Conservation (phyloP, 202 grass and related monocot genomes). For the Zoysia matrella region DNA sequence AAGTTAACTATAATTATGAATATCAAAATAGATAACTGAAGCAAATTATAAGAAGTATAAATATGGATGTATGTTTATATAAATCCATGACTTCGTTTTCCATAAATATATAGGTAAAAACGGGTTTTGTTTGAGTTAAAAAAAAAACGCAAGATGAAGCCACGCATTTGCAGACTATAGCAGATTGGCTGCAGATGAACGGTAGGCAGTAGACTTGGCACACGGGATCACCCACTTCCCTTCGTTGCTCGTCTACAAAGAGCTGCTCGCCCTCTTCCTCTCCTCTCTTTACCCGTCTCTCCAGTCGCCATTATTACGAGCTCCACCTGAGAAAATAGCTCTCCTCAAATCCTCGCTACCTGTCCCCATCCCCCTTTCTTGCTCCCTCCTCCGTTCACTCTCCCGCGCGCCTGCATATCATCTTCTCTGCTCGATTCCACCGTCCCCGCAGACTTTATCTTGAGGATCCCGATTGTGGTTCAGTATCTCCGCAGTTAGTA, state of each 20-base stretch:
- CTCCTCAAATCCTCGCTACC: constrained; percentile 12
- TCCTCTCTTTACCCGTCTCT: constrained; percentile 29
- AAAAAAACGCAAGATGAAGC: background rate
- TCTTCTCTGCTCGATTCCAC: constrained; percentile 19
- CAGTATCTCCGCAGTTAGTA: constrained; percentile 17
- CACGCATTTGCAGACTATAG: background rate
- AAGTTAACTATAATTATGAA: background rate
- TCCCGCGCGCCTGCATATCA: background rate
- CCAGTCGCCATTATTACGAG: constrained; percentile 34
- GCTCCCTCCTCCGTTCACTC: background rate
- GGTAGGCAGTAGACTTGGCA: background rate
- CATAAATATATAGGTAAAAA: background rate
- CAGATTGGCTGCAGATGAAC: too few relatives aligned
- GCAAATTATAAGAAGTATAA: background rate
- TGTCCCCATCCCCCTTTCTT: background rate
- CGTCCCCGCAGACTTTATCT: background rate
- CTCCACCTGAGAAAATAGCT: background rate
- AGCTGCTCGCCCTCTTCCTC: constrained; percentile 39
- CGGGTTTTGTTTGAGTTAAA: background rate
- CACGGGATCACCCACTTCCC: background rate
- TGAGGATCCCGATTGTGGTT: constrained; percentile 27
- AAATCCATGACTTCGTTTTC: background rate
- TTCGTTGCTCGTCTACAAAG: constrained; percentile 54
- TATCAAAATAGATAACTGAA: background rate
- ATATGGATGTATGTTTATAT: background rate